A percentile compares a stretch with the other conserved stretches of the same genome.
Evolutionary conservation across 164 flowering plant species (phyloP).

Genomic region (Vitis cinerea): DNA sequence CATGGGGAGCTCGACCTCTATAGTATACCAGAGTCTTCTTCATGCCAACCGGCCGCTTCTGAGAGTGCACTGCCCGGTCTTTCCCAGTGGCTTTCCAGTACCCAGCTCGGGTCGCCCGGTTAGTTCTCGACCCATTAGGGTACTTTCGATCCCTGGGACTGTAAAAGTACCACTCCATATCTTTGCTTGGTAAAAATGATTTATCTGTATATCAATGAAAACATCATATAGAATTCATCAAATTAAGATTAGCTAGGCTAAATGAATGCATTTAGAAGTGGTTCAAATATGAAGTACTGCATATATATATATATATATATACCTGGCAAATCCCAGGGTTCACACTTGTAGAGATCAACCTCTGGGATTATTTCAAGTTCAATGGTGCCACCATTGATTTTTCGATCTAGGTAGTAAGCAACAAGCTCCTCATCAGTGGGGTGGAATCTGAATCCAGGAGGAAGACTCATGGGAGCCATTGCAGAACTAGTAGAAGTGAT

Average conservation of each 20-base stretch:
- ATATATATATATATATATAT: background rate
- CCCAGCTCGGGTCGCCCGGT: conserved; percentile 64
- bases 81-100: conserved; percentile 83
- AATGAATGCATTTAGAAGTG: too few relatives aligned
- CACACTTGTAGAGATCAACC: conserved; percentile 72
- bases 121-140: conserved; percentile 72
- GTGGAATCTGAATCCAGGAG: conserved; percentile 77
- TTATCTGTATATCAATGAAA: conserved; percentile 33
- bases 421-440: conserved; percentile 81
- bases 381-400: conserved; percentile 47
- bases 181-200: conserved; percentile 62
- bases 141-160: conserved; percentile 66
- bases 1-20: conserved; percentile 72
- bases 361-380: conserved; percentile 74
- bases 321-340: conserved; percentile 85
- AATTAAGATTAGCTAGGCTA: too few relatives aligned
- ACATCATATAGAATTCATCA: too few relatives aligned
- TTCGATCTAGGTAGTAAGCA: conserved; percentile 59
- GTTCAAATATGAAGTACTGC: background rate
- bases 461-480: conserved; percentile 68
- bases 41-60: conserved; percentile 56
- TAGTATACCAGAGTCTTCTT: conserved; percentile 77
- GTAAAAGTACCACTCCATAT: conserved; percentile 73
- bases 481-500: background rate
- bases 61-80: conserved; percentile 47